Evolutionary conservation across 352 stramenopile species (phyloP).

Genomic region (Globisporangium recalcitrans): DNA sequence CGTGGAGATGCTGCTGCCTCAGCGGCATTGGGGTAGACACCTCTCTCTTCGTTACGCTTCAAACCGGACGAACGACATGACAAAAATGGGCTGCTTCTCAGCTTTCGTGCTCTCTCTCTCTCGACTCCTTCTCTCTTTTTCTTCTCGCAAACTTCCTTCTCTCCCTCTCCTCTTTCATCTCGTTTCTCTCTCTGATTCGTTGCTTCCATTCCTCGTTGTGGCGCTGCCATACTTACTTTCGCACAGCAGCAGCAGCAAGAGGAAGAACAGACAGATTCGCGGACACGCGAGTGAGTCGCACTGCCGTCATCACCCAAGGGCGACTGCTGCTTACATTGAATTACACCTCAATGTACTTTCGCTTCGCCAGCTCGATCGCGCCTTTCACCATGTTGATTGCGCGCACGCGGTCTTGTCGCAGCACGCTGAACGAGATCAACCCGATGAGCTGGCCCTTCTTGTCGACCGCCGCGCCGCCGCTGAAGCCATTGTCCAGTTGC

Average conservation of each 20-base stretch:
- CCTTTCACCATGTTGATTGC: constrained; percentile 89
- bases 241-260: neutral
- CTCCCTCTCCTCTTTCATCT: neutral
- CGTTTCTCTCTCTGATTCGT: neutral
- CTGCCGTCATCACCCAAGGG: neutral
- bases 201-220: neutral
- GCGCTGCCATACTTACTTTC: neutral
- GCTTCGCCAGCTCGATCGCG: constrained; percentile 78
- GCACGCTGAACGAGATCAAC: constrained; percentile 82
- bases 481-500: constrained; percentile 85
- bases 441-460: constrained; percentile 83
- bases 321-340: constrained; percentile 25
- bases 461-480: constrained; percentile 75
- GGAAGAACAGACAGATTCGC: neutral
- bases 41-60: constrained; percentile 15
- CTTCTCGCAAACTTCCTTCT: neutral
- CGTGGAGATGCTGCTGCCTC: neutral
- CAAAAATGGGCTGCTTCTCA: constrained; percentile 12
- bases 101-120: constrained; percentile 5
- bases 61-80: constrained; percentile 16
- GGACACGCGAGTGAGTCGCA: neutral
- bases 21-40: neutral
- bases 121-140: constrained; percentile 1
- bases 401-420: constrained; percentile 80
- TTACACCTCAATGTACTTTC: constrained; percentile 65